Evolutionary conservation across 768 basidiomycete genomes (phyloP).

Genomic region (Wakefieldia striispora): DNA sequence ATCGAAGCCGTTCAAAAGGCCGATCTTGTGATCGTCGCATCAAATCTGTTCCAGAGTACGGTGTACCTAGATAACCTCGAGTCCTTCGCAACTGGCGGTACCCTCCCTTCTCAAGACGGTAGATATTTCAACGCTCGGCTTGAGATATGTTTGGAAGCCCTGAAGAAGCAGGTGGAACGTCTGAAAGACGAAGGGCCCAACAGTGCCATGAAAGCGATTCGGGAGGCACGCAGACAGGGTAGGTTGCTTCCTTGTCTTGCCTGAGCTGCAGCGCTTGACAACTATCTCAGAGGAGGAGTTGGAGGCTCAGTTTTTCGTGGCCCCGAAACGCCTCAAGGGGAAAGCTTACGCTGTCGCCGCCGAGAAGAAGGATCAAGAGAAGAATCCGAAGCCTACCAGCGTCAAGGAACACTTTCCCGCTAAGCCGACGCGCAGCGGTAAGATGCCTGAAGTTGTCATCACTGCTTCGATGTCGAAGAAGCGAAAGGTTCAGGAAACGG

Average conservation of each 20-base stretch:
- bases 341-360: conserved; percentile 67
- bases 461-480: conserved; percentile 24
- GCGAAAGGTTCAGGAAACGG: conserved; percentile 16
- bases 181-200: conserved; percentile 63
- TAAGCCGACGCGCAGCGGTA: conserved; percentile 37
- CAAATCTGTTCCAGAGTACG: conserved; percentile 77
- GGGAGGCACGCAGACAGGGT: conserved; percentile 61
- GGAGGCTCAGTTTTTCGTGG: conserved; percentile 40
- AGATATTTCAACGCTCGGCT: conserved; percentile 89
- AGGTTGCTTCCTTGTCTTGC: conserved; percentile 17
- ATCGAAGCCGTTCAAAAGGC: conserved; percentile 76
- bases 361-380: conserved; percentile 31
- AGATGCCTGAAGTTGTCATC: conserved; percentile 60
- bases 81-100: conserved; percentile 62
- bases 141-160: conserved; percentile 53
- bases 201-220: conserved; percentile 63
- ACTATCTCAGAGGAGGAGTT: conserved; percentile 48
- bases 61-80: conserved; percentile 78
- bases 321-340: conserved; percentile 72
- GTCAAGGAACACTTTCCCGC: conserved; percentile 24
- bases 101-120: conserved; percentile 74
- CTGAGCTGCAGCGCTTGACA: not conserved
- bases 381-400: conserved; percentile 13
- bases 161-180: conserved; percentile 66
- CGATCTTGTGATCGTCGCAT: conserved; percentile 84